phyloP scores from a whole-genome alignment of 495 filamentous ascomycete genomes.

The Neurospora sp. region DNA sequence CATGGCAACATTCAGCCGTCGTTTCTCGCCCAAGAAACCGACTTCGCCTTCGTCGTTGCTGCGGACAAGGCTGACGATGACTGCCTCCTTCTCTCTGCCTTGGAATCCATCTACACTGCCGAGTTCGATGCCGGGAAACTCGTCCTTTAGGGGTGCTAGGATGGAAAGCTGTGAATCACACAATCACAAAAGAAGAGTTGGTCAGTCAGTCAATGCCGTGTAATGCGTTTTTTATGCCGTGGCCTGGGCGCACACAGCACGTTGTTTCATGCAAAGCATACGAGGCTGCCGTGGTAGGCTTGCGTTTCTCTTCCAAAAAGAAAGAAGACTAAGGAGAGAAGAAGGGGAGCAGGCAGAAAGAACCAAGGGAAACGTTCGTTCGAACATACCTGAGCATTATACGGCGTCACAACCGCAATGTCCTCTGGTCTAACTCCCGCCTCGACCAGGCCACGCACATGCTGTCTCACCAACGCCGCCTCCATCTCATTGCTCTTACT shows the following conservation, averaged over 20 bases:
- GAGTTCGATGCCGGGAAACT: constrained; percentile 74
- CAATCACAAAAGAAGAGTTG: background rate
- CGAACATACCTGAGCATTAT: constrained; percentile 71
- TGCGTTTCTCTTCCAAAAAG: background rate
- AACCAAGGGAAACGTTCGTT: background rate
- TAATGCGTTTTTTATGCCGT: constrained; percentile 1
- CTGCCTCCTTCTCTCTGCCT: constrained; percentile 91
- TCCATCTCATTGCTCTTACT: constrained; percentile 94
- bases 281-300: background rate
- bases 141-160: constrained; percentile 66
- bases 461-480: constrained; percentile 64
- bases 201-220: constrained; percentile 1
- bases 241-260: background rate
- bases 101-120: constrained; percentile 97
- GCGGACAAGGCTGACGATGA: constrained; percentile 81
- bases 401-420: constrained; percentile 90
- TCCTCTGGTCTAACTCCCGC: constrained; percentile 71
- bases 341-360: background rate
- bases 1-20: constrained; percentile 93
- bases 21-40: constrained; percentile 88
- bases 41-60: constrained; percentile 82
- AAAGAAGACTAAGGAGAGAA: background rate
- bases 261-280: constrained; percentile 9
- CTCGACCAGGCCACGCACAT: constrained; percentile 63
- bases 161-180: constrained; percentile 49